Conservation (phyloP, 1,284 basidiomycete genomes). For the Porodaedalea pini region DNA sequence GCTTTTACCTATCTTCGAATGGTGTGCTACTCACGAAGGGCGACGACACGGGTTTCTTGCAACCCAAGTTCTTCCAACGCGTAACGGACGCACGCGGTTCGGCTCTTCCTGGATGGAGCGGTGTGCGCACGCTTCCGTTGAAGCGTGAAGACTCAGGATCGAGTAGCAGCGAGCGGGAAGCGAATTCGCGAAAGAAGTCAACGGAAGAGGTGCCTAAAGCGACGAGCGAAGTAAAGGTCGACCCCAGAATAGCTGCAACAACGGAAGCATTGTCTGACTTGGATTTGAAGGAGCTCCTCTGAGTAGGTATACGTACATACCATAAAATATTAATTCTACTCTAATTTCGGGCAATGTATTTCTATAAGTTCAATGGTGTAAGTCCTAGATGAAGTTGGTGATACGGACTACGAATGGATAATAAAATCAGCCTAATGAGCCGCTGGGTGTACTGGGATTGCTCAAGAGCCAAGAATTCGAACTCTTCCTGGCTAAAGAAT, state of each 20-base stretch:
- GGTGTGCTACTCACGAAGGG: conserved; percentile 84
- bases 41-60: conserved; percentile 51
- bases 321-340: too few species aligned
- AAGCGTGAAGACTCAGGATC: background rate
- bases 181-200: background rate
- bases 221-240: background rate
- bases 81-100: conserved; percentile 45
- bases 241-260: background rate
- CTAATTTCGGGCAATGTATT: background rate
- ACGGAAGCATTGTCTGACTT: background rate
- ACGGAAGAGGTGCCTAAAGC: background rate
- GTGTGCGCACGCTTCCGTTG: background rate
- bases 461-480: conserved; percentile 12
- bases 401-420: background rate
- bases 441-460: background rate
- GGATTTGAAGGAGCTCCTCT: background rate
- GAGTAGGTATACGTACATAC: background rate
- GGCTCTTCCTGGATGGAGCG: conserved; percentile 36
- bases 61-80: conserved; percentile 56
- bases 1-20: conserved; percentile 75
- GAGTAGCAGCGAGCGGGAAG: background rate
- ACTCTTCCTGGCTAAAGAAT: background rate
- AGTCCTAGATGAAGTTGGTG: background rate
- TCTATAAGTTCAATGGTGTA: background rate
- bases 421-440: background rate